Percentiles rank a stretch among this genome's conserved stretches.
Evolutionary conservation across 768 basidiomycete genomes (phyloP).

Genomic region (Melanogaster broomeanus): DNA sequence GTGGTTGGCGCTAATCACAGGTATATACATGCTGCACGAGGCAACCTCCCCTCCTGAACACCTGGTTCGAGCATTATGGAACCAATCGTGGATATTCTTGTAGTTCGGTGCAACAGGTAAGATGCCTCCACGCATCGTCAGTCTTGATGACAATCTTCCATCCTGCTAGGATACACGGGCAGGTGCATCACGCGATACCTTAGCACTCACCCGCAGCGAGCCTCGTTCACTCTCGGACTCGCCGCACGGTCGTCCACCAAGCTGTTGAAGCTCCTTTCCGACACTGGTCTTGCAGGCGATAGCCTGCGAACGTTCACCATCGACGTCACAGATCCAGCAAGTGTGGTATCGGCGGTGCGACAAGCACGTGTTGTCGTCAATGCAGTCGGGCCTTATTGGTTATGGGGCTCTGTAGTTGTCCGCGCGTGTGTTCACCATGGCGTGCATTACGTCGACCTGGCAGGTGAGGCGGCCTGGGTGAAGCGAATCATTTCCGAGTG

Average conservation of each 20-base stretch:
- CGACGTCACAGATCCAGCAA: constrained; percentile 53
- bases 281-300: neutral
- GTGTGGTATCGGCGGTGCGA: constrained; percentile 55
- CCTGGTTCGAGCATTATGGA: neutral
- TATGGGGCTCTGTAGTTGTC: constrained; percentile 64
- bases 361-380: constrained; percentile 64
- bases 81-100: constrained; percentile 7
- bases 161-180: constrained; percentile 2
- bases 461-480: neutral
- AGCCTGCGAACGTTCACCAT: constrained; percentile 48
- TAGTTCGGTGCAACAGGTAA: neutral
- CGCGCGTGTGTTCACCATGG: constrained; percentile 70
- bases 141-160: neutral
- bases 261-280: neutral
- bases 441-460: constrained; percentile 75
- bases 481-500: neutral
- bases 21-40: neutral
- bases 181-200: neutral
- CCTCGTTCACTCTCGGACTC: neutral
- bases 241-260: neutral
- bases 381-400: constrained; percentile 66
- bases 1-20: neutral
- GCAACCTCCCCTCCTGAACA: constrained; percentile 4
- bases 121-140: neutral
- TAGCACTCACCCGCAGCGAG: neutral